Percentiles rank a stretch among this genome's conserved stretches.
phyloP scores from a whole-genome alignment of 305 asterid genomes.

The Ajuga reptans region DNA sequence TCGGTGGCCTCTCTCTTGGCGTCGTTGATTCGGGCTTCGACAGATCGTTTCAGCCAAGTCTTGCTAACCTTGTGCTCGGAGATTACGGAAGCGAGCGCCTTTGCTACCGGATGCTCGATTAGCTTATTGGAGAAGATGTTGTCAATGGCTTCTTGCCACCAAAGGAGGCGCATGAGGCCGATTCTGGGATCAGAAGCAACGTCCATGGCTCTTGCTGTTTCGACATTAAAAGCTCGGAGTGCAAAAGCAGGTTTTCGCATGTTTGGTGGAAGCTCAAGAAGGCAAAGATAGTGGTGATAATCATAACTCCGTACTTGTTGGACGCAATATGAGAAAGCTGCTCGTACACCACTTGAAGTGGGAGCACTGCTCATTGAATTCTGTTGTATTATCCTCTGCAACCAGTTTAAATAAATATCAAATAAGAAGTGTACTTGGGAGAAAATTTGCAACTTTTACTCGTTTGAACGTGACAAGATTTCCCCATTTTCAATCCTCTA shows the following conservation, averaged over 20 bases:
- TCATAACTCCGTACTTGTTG: constrained; percentile 83
- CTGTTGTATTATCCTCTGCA: constrained; percentile 20
- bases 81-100: constrained; percentile 57
- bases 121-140: constrained; percentile 61
- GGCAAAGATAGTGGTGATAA: constrained; percentile 92
- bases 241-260: constrained; percentile 85
- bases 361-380: constrained; percentile 42
- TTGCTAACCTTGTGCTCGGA: constrained; percentile 60
- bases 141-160: constrained; percentile 95
- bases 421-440: too few species aligned
- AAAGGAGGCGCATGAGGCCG: constrained; percentile 87
- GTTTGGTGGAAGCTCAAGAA: constrained; percentile 77
- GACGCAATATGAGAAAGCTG: constrained; percentile 79
- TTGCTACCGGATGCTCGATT: constrained; percentile 85
- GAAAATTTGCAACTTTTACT: too few species aligned
- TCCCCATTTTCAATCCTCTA: too few species aligned
- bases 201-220: constrained; percentile 85
- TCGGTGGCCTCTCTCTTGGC: constrained; percentile 56
- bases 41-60: constrained; percentile 75
- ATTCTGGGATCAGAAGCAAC: constrained; percentile 80
- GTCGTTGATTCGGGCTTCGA: constrained; percentile 75
- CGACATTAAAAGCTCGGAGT: constrained; percentile 75
- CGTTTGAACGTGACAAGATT: too few species aligned
- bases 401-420: background rate
- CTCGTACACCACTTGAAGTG: constrained; percentile 34